Evolutionary conservation across 2,329 filamentous ascomycete genomes (phyloP).

Genomic region (Zopfia rhizophila): DNA sequence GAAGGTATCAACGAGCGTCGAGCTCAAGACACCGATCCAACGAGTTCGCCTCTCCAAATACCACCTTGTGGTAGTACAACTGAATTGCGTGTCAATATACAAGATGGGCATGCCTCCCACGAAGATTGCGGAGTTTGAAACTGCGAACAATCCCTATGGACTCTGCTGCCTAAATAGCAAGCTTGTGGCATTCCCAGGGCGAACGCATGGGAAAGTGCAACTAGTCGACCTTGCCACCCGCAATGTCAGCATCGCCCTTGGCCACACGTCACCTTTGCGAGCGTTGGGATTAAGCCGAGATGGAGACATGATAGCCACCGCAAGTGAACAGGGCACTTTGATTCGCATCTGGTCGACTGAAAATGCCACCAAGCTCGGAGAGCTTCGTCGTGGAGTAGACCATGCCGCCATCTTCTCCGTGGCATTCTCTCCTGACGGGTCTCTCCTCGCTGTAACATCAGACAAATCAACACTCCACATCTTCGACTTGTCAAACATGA

Average conservation of each 20-base stretch:
- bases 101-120: constrained; percentile 77
- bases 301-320: constrained; percentile 84
- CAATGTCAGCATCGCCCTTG: constrained; percentile 92
- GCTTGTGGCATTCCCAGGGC: constrained; percentile 85
- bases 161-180: constrained; percentile 80
- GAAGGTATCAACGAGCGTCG: constrained; percentile 78
- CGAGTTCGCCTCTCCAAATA: constrained; percentile 80
- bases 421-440: constrained; percentile 84
- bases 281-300: constrained; percentile 84
- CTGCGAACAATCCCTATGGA: constrained; percentile 83
- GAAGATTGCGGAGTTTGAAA: constrained; percentile 81
- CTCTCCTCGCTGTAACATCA: constrained; percentile 87
- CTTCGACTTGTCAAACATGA: constrained; percentile 76
- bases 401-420: constrained; percentile 87
- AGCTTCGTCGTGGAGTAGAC: constrained; percentile 89
- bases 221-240: constrained; percentile 80
- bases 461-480: constrained; percentile 97
- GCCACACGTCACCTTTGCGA: constrained; percentile 81
- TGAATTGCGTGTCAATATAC: constrained; percentile 85
- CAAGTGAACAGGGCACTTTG: constrained; percentile 91
- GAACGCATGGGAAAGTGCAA: constrained; percentile 87
- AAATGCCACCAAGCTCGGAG: constrained; percentile 82
- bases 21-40: constrained; percentile 81
- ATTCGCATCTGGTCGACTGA: constrained; percentile 85
- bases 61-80: constrained; percentile 81